Percentiles rank a stretch among this genome's conserved stretches.
These are phyloP conservation scores for Lachnellula subtilissima DNA, from an alignment of 2,329 filamentous ascomycete species.

Conservation along the genomic window DNA sequence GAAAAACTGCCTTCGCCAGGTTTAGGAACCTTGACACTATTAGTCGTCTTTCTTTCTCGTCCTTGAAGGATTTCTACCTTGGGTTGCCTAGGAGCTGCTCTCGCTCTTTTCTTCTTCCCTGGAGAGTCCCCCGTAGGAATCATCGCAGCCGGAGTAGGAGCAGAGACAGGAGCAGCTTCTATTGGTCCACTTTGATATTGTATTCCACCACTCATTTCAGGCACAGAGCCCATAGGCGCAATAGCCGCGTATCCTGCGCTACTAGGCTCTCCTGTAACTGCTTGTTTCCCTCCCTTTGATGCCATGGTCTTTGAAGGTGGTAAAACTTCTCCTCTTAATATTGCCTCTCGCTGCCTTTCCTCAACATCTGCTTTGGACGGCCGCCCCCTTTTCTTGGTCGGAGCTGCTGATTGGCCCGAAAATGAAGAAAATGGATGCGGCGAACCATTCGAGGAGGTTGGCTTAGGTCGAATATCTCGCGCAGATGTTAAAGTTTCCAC, in stretches of 20 bases:
- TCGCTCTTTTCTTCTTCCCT: conserved; percentile 19
- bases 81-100: conserved; percentile 12
- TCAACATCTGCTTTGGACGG: conserved; percentile 30
- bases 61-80: conserved; percentile 14
- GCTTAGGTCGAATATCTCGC: conserved; percentile 27
- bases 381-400: conserved; percentile 27
- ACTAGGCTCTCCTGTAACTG: conserved; percentile 10
- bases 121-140: conserved; percentile 11
- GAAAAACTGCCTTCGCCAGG: conserved; percentile 21
- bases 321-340: conserved; percentile 26
- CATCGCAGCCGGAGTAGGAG: neutral
- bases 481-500: conserved; percentile 9
- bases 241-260: conserved; percentile 7
- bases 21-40: conserved; percentile 7
- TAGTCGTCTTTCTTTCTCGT: neutral
- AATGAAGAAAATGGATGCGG: conserved; percentile 18
- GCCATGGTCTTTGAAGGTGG: conserved; percentile 13
- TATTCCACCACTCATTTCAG: conserved; percentile 6
- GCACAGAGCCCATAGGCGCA: conserved; percentile 6
- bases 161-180: neutral
- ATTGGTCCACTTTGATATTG: conserved; percentile 9
- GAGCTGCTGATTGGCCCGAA: conserved; percentile 5
- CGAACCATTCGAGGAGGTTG: conserved; percentile 21
- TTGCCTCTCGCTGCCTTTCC: conserved; percentile 22
- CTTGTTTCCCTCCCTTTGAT: conserved; percentile 4